Conservation (phyloP, 331 rosid genomes). For the Rhamnella rubrinervis region DNA sequence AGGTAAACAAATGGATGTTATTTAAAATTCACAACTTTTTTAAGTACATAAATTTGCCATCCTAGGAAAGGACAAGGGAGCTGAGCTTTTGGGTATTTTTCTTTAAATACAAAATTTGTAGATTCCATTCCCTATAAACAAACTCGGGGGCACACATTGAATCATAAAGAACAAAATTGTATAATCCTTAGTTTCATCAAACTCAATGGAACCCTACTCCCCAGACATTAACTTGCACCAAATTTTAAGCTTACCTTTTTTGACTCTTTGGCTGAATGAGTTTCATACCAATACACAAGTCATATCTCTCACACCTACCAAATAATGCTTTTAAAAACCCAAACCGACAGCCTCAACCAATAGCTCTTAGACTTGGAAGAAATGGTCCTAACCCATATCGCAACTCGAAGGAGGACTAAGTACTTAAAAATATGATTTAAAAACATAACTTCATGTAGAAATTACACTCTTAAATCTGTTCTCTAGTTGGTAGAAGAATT, state of each 20-base stretch:
- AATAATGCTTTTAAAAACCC: too few species aligned
- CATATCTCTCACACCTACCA: too few species aligned
- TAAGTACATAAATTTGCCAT: not conserved
- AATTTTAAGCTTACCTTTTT: not conserved
- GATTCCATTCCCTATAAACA: constrained; percentile 13
- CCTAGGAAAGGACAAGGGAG: constrained; percentile 16
- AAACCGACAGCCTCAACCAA: too few species aligned
- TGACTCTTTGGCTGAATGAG: not conserved
- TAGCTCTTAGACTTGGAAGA: too few species aligned
- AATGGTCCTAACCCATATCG: too few species aligned
- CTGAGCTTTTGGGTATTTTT: constrained; percentile 4
- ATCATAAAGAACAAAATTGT: not conserved
- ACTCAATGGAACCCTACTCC: constrained; percentile 5
- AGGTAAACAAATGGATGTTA: too few species aligned
- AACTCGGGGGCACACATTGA: constrained; percentile 1
- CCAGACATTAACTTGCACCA: constrained; percentile 6
- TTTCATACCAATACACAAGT: too few species aligned
- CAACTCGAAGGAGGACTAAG: too few species aligned
- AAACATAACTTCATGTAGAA: too few species aligned
- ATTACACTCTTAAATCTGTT: too few species aligned
- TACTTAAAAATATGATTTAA: too few species aligned
- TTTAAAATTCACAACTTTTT: not conserved
- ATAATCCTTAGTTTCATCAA: constrained; percentile 4
- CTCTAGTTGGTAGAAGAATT: not conserved
- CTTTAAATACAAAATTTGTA: not conserved